Conservation (phyloP, 1,284 basidiomycete genomes). For the Melampsora americana region DNA sequence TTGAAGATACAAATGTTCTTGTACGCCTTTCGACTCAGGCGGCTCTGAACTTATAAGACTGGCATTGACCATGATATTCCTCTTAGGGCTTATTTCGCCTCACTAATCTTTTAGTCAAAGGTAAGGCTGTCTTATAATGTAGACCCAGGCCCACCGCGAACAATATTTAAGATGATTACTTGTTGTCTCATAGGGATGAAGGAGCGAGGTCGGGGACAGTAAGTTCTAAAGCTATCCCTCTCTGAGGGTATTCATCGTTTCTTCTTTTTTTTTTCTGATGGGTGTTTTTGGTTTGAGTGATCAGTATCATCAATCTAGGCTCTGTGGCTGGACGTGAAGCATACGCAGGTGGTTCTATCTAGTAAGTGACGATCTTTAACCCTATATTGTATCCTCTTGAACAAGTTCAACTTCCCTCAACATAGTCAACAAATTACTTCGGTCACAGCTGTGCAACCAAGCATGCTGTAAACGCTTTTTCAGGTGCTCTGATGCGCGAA, state of each 20-base stretch:
- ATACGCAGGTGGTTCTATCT: constrained; percentile 74
- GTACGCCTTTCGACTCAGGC: background rate
- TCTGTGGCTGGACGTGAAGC: constrained; percentile 87
- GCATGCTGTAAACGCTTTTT: constrained; percentile 84
- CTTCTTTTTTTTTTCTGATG: background rate
- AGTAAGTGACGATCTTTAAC: constrained; percentile 54
- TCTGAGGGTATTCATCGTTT: too few relatives aligned
- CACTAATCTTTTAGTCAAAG: constrained; percentile 40
- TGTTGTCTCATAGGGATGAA: constrained; percentile 70
- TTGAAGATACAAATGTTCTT: background rate
- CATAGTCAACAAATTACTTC: constrained; percentile 26
- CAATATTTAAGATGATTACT: too few relatives aligned
- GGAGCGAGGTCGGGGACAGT: constrained; percentile 74
- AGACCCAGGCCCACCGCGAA: background rate
- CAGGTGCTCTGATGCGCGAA: constrained; percentile 75
- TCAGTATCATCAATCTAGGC: constrained; percentile 81
- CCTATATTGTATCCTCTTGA: too few relatives aligned
- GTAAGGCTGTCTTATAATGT: background rate
- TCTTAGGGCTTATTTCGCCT: constrained; percentile 38
- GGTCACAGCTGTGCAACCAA: constrained; percentile 70
- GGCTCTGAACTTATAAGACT: background rate
- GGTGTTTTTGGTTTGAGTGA: background rate
- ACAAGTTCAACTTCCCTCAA: background rate
- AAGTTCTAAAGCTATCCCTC: too few relatives aligned
- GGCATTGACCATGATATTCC: background rate